Percentiles rank a stretch among this genome's conserved stretches.
These are phyloP conservation scores for Priceomyces haplophilus DNA, from an alignment of 805 yeast genomes.

Conservation along the genomic window DNA sequence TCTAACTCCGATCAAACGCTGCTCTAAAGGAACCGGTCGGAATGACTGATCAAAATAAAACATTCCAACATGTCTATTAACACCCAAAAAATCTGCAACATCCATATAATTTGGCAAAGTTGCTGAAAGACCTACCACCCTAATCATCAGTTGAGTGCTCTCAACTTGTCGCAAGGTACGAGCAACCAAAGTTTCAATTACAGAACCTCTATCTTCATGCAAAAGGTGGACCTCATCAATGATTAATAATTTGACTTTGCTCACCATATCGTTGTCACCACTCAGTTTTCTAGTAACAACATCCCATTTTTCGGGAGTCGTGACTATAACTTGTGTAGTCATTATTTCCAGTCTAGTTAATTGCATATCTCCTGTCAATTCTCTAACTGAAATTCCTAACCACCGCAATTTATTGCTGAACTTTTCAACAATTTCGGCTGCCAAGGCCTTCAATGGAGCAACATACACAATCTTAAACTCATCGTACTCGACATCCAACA, in stretches of 20 bases:
- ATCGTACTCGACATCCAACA: conserved; percentile 69
- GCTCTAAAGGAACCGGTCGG: conserved; percentile 91
- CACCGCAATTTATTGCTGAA: conserved; percentile 73
- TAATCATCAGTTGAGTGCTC: conserved; percentile 85
- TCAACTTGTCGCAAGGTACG: conserved; percentile 94
- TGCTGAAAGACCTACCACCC: conserved; percentile 93
- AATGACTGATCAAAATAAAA: conserved; percentile 91
- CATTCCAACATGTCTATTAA: conserved; percentile 86
- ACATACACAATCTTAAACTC: conserved; percentile 90
- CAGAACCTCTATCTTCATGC: conserved; percentile 98
- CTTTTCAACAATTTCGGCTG: conserved; percentile 95
- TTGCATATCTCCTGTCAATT: conserved; percentile 95
- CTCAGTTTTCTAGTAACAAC: conserved; percentile 91
- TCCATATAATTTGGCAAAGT: conserved; percentile 88
- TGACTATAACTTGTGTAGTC: conserved; percentile 83
- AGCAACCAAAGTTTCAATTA: conserved; percentile 91
- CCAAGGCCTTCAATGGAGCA: conserved; percentile 90
- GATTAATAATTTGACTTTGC: conserved; percentile 79
- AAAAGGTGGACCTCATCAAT: conserved; percentile 96
- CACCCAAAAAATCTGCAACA: conserved; percentile 93
- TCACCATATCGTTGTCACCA: conserved; percentile 82
- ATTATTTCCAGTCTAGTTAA: conserved; percentile 74
- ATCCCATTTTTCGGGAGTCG: conserved; percentile 97
- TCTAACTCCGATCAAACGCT: conserved; percentile 79
- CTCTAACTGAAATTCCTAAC: conserved; percentile 84